A percentile compares a stretch with the other conserved stretches of the same genome.
These are phyloP conservation scores for Ramularia endophylla DNA, from an alignment of 2,329 filamentous ascomycete genomes.

Conservation along the genomic window DNA sequence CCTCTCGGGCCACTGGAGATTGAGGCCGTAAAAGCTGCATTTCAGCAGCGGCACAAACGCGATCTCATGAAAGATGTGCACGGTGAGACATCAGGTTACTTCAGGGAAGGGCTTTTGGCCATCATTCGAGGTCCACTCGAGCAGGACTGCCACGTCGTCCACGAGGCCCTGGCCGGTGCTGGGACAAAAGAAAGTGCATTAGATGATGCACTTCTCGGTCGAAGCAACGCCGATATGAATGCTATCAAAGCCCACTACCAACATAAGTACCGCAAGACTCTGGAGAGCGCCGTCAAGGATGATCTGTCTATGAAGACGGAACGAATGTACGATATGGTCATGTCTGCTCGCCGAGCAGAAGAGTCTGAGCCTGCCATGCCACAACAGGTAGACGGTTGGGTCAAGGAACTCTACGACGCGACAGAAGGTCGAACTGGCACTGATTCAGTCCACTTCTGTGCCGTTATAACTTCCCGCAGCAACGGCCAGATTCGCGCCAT, in stretches of 20 bases:
- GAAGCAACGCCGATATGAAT: constrained; percentile 79
- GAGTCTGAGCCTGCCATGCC: constrained; percentile 69
- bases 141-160: constrained; percentile 66
- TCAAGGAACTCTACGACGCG: constrained; percentile 68
- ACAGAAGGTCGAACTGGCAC: constrained; percentile 61
- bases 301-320: constrained; percentile 86
- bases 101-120: constrained; percentile 68
- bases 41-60: constrained; percentile 57
- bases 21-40: constrained; percentile 61
- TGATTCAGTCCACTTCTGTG: constrained; percentile 71
- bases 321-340: constrained; percentile 74
- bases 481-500: constrained; percentile 83
- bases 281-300: constrained; percentile 66
- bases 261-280: constrained; percentile 56
- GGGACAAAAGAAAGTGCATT: constrained; percentile 84
- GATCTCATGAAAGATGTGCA: constrained; percentile 70
- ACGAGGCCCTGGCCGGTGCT: constrained; percentile 66
- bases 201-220: constrained; percentile 76
- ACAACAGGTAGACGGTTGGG: constrained; percentile 68
- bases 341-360: constrained; percentile 68
- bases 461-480: constrained; percentile 68
- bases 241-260: constrained; percentile 80
- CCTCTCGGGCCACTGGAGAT: constrained; percentile 74
- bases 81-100: constrained; percentile 66
- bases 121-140: constrained; percentile 72